Evolutionary conservation across 306 rosid species (phyloP), one percentile per base, ranked within the genome.

Genomic region (Begonia fuchsioides): DNA sequence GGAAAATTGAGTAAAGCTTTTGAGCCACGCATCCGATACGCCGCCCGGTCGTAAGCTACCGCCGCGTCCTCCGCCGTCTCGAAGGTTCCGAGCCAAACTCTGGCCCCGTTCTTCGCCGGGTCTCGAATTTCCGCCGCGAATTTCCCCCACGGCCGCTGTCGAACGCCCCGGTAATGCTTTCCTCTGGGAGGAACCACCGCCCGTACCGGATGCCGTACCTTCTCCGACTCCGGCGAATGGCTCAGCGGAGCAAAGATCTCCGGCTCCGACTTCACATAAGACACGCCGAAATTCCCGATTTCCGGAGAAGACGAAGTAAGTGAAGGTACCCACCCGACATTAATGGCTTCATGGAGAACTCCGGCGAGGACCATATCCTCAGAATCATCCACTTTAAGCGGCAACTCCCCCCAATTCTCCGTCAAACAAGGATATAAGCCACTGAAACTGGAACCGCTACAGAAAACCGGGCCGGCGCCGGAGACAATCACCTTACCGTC

Each of bases 351-450:
- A 11, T 72, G 68, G 16, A 81, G 85, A 0, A 81, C 85, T 8
- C 82, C 77, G 64, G 74, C 83, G 19, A 90, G 74, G 0, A 81
- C 51, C 97, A 81, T 90, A 44, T 90, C 97, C 15, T 90, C 82
- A 3, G 92, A 73, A 18, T 90, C 97, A 26, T 90, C 72, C 56
- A 70, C 94, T 43, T 69, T 79, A 1, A 90, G 71, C 0, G 83
- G 88, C 67, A 80, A 64, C 9, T 68, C 76, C 3, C 83, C 81
- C 78, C 81, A 73, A 13, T 65, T 72, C 1, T 88, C 78, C 7
- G 80, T 70, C 65, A 88, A 17, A 43, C 93, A 88, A 3, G 96
- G 78, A 67, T 76, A 69, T 50, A 90, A 47, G 51, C 74, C 74
- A 41, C 71, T 59, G 73, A 84, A 83, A 51, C 78, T 74, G 59